Evolutionary conservation across 1,139 yeast species (phyloP).

Genomic region (Spencermartinsiella ligniputridi): DNA sequence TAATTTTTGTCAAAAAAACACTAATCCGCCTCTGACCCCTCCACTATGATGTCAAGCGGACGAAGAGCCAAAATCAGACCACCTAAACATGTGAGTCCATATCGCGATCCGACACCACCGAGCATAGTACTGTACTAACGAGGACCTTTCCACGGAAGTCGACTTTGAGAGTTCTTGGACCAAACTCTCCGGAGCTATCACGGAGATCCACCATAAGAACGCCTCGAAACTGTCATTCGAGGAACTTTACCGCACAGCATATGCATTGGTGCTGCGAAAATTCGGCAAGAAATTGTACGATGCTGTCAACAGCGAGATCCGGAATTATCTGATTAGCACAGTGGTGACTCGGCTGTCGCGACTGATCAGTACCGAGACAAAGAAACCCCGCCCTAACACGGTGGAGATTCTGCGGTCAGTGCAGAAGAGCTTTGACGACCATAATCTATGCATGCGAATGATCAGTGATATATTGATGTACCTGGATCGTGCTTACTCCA

Average conservation of each 20-base stretch:
- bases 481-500: conserved; percentile 75
- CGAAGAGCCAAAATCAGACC: conserved; percentile 22
- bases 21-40: no score
- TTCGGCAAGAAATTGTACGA: conserved; percentile 67
- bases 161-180: conserved; percentile 71
- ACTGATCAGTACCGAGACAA: conserved; percentile 8
- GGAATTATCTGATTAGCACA: conserved; percentile 44
- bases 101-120: background rate
- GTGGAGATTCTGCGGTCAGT: conserved; percentile 43
- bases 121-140: background rate
- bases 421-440: conserved; percentile 66
- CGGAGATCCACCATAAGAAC: conserved; percentile 68
- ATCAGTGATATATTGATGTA: conserved; percentile 87
- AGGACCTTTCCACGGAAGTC: conserved; percentile 29
- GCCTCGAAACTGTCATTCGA: conserved; percentile 80
- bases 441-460: conserved; percentile 69
- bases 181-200: conserved; percentile 66
- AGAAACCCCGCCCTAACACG: conserved; percentile 1
- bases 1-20: no score
- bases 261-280: conserved; percentile 71
- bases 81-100: conserved; percentile 18
- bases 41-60: conserved; percentile 12
- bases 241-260: conserved; percentile 76
- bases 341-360: conserved; percentile 24
- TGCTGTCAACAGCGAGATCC: conserved; percentile 51